A percentile compares a stretch with the other conserved stretches of the same genome.
Evolutionary conservation across 768 basidiomycete genomes (phyloP).

Genomic region (Pisolithus marmoratus): DNA sequence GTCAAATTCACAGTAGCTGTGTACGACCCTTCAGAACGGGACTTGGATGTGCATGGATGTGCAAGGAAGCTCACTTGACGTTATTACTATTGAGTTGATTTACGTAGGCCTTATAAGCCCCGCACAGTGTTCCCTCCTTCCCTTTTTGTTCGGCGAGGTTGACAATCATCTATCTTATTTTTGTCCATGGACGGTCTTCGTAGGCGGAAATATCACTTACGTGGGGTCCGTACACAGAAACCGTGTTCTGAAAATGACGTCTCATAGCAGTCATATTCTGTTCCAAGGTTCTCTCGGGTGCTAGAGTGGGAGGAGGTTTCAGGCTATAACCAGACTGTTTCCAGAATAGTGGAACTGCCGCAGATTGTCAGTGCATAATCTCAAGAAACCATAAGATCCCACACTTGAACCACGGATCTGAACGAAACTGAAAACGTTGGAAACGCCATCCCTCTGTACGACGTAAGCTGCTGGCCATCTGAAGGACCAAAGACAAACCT

Average conservation of each 20-base stretch:
- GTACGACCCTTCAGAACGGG: neutral
- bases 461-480: neutral
- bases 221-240: slow-evolving; percentile 71
- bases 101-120: slow-evolving; percentile 69
- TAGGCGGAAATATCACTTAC: slow-evolving; percentile 35
- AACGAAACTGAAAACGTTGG: slow-evolving; percentile 82
- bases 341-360: slow-evolving; percentile 87
- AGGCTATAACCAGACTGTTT: slow-evolving; percentile 81
- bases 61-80: slow-evolving; percentile 37
- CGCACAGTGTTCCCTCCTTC: slow-evolving; percentile 76
- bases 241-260: slow-evolving; percentile 66
- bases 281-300: slow-evolving; percentile 62
- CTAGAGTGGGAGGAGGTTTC: slow-evolving; percentile 81
- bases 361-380: slow-evolving; percentile 5
- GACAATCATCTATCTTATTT: slow-evolving; percentile 55
- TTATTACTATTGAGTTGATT: slow-evolving; percentile 50
- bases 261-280: slow-evolving; percentile 68
- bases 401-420: slow-evolving; percentile 89
- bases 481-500: slow-evolving; percentile 40
- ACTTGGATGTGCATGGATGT: too few species aligned
- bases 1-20: slow-evolving; percentile 79
- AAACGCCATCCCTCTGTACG: slow-evolving; percentile 61
- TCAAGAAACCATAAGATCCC: neutral
- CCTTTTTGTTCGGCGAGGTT: slow-evolving; percentile 91
- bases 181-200: neutral